phyloP scores from a whole-genome alignment of 148 eudicot genomes.

The Fallopia convolvulus region DNA sequence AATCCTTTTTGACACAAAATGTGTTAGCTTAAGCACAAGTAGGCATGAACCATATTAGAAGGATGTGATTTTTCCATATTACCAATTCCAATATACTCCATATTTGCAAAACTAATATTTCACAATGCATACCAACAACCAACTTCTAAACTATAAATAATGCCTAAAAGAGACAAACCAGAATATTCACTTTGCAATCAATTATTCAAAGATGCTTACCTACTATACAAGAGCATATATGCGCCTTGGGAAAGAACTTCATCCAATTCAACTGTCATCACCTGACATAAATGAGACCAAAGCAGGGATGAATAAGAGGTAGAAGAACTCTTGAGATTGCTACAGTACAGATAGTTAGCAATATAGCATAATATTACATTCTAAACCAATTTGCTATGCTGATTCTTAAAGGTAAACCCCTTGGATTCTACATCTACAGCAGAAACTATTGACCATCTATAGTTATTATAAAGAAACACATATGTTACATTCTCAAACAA shows the following conservation, averaged over 20 bases:
- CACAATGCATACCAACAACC: neutral
- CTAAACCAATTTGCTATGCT: neutral
- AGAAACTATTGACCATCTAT: neutral
- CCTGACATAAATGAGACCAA: conserved; percentile 37
- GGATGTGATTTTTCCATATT: neutral
- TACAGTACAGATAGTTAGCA: neutral
- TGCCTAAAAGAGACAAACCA: neutral
- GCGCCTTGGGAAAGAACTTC: conserved; percentile 97
- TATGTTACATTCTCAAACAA: neutral
- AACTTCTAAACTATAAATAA: neutral
- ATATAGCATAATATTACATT: neutral
- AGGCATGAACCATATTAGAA: neutral
- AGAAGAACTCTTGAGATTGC: neutral
- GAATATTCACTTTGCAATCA: neutral
- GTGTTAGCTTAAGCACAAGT: neutral
- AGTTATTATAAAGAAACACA: neutral
- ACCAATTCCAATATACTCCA: neutral
- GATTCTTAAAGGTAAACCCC: neutral
- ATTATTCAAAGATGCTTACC: conserved; percentile 28
- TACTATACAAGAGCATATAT: conserved; percentile 92
- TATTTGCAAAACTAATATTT: neutral
- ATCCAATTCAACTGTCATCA: conserved; percentile 61
- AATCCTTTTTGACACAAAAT: neutral
- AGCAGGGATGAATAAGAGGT: neutral
- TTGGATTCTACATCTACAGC: neutral